These are phyloP conservation scores for Russula virescens DNA, from an alignment of 768 basidiomycete species.

Conservation along the genomic window DNA sequence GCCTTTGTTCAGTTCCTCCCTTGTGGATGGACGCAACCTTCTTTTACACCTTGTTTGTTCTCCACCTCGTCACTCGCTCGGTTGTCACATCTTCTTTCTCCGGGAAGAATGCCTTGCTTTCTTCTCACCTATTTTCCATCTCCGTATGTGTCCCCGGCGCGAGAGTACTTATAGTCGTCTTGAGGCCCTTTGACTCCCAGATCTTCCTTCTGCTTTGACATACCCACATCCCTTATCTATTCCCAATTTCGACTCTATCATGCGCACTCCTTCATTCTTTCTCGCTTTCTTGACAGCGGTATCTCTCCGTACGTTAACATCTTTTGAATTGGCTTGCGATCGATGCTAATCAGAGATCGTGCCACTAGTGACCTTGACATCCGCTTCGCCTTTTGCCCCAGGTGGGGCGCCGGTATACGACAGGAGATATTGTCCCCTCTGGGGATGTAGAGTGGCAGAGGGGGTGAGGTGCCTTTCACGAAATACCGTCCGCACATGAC, in stretches of 20 bases:
- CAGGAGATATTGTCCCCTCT: background rate
- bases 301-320: constrained; percentile 3
- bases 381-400: background rate
- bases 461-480: background rate
- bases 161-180: constrained; percentile 9
- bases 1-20: constrained; percentile 1
- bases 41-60: background rate
- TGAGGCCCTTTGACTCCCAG: background rate
- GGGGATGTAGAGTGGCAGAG: background rate
- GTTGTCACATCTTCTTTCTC: background rate
- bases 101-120: background rate
- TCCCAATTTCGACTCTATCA: background rate
- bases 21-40: background rate
- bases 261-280: background rate
- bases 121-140: background rate
- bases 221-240: background rate
- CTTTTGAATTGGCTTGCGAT: background rate
- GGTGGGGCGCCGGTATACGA: background rate
- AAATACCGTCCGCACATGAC: background rate
- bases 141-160: background rate
- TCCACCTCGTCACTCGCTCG: background rate
- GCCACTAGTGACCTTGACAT: background rate
- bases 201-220: background rate
- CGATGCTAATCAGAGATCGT: background rate
- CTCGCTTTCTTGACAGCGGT: background rate